Base-by-base conservation (phyloP, 225 moss, liverwort and hornwort species). In the Sphagnum tenellum region DNA sequence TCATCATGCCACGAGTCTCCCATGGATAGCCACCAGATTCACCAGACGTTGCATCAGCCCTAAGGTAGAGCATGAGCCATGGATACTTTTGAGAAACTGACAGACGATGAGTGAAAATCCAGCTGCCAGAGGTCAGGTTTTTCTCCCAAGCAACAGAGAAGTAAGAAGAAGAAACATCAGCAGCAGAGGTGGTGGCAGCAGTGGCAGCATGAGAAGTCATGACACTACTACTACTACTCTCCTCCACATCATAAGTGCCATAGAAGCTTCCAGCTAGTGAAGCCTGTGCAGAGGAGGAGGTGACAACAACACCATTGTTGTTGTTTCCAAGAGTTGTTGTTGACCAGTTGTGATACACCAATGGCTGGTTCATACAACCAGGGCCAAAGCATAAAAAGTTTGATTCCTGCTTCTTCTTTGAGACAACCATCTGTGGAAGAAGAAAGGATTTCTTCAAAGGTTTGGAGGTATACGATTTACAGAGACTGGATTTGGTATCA, bases 301-400 rank as follows among this genome's bases (percentile, higher is more conserved):
- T 45, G 14, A 45, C 57, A 49, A 11, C 65, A 66, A 47, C 62
- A 47, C 48, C 8, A 12, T 3, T 2, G 29, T 29, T 29, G 29
- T 29, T 29, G 29, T 29, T 29, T 29, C 29, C 29, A 29, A 29
- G 29, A 29, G 29, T 29, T 29, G 29, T 29, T 29, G 29, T 29
- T 8, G 93, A 94, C 55, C 74, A 66, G 0, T 91, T 86, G 49
- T 84, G 81, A 56, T 76, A 75, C 4, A 94, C 74, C 52, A 79
- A 55, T 4, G 94, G 94, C 47, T 94, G 90, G 73, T 94, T 94
- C 94, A 94, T 94, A 74, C 94, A 94, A 6, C 91, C 90, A 3
- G 77, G 62, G 13, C 94, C 91, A 71, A 91, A 94, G 58, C 94
- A 94, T 45, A 91, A 85, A 62, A 91, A 89, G 3, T 51, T 55